Evolutionary conservation across 2,329 filamentous ascomycete species (phyloP), one percentile per base, ranked within the genome.

Genomic region (Cercospora sesami): DNA sequence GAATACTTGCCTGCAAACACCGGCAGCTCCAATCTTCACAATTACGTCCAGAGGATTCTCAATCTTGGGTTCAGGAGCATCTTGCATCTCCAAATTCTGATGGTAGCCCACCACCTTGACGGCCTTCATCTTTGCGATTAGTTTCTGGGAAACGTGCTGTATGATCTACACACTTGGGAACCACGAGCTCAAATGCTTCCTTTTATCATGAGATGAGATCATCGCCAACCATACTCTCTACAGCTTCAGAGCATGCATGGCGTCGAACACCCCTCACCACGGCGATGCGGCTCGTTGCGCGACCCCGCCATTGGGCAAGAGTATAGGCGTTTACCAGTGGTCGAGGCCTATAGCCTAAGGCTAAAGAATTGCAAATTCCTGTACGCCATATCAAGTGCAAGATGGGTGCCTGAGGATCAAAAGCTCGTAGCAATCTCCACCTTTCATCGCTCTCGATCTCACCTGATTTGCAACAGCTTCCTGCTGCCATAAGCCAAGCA

Each of bases 1-100:
- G 28, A 10, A n/a, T 55, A 23, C 39, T 48, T 18, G 28, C 68
- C 73, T 67, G 69, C 73, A 75, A 23, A 74, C 71, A 3, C 73
- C 73, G n/a, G 73, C 73, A 28, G 73, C 73, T 8, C 73, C 73
- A 28, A 75, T 74, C 65, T 73, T 75, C 42, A 75, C 73, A 33
- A 75, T 72, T 7, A 75, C 73, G 59, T 74, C 72, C 9, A 74
- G 48, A n/a, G 73, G 70, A 5, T 65, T 66, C 18, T 68, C 67
- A 28, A 73, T 65, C 63, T 72, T 69, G 2, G 73, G 72, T 42
- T 74, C 60, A 12, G 70, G 69, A 59, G 69, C 71, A 60, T 75
- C 73, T 21, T 68, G 66, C 62, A 74, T 64, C 62, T 74, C 57
- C 33, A 74, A 63, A 23, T 74, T 71, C 65, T 75, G 62, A 61